A percentile compares a stretch with the other conserved stretches of the same genome.
Conservation (phyloP, 169 alveolate genomes). For the Eimeria sp. region DNA sequence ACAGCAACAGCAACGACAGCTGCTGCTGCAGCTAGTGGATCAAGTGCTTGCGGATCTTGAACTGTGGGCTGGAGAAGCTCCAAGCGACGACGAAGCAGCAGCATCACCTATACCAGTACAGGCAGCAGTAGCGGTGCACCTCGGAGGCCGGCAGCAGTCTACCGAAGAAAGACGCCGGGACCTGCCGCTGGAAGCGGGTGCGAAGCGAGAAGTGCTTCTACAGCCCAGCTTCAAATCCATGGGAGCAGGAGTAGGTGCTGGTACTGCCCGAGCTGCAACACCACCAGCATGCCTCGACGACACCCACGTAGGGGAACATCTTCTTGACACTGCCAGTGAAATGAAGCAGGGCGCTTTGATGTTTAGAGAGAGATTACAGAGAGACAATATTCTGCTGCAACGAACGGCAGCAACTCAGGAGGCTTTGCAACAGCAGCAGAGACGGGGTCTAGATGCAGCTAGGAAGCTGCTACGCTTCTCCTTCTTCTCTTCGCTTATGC, state of each 20-base stretch:
- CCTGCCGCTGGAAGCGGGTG: background rate
- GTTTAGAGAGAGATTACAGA: constrained; percentile 32
- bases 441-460: constrained; percentile 51
- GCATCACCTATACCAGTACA: background rate
- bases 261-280: background rate
- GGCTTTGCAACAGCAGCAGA: constrained; percentile 40
- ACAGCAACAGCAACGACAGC: background rate
- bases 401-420: constrained; percentile 71
- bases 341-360: constrained; percentile 57
- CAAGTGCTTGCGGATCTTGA: constrained; percentile 38
- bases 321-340: constrained; percentile 37
- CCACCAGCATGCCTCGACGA: constrained; percentile 2
- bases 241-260: background rate
- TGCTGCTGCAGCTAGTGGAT: constrained; percentile 20
- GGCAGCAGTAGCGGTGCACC: constrained; percentile 18
- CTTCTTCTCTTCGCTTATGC: constrained; percentile 46
- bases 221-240: background rate
- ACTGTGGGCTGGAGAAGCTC: constrained; percentile 38
- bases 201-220: constrained; percentile 15
- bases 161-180: background rate
- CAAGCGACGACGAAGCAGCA: constrained; percentile 27
- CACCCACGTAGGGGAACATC: constrained; percentile 19
- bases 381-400: constrained; percentile 21
- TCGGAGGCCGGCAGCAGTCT: background rate
- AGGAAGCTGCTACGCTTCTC: constrained; percentile 58